Evolutionary conservation across 2,329 filamentous ascomycete species (phyloP).

Genomic region (Clathrospora elynae): DNA sequence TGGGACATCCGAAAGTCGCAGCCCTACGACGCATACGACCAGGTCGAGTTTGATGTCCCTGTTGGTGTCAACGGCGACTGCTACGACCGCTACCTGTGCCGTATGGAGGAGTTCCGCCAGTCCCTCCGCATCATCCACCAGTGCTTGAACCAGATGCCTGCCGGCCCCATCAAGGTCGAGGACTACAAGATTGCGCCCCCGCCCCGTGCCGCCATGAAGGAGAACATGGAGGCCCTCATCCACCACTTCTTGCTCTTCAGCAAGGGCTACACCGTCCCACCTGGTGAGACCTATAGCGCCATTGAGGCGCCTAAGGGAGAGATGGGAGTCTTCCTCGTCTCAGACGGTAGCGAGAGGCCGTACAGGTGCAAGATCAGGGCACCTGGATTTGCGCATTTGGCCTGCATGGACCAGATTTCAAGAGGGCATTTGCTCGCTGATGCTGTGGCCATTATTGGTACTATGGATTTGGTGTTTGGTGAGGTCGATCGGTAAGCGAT

Average conservation of each 20-base stretch:
- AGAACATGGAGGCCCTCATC: conserved; percentile 99
- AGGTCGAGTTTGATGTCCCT: conserved; percentile 97
- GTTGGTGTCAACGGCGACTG: conserved; percentile 97
- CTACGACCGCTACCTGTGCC: conserved; percentile 98
- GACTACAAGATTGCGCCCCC: conserved; percentile 98
- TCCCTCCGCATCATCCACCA: conserved; percentile 98
- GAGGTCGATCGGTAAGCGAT: conserved; percentile 30
- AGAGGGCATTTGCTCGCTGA: conserved; percentile 94
- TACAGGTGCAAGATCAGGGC: conserved; percentile 98
- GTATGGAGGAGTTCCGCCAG: conserved; percentile 99
- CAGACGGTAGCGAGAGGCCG: conserved; percentile 92
- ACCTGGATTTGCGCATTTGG: conserved; percentile 93
- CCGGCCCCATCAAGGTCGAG: conserved; percentile 90
- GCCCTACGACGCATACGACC: conserved; percentile 96
- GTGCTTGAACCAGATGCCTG: conserved; percentile 98
- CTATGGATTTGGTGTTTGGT: conserved; percentile 49
- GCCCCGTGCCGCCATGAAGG: conserved; percentile 98
- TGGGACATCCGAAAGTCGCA: conserved; percentile 97
- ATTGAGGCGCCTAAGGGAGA: conserved; percentile 99
- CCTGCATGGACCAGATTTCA: conserved; percentile 90
- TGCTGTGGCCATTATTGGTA: conserved; percentile 89
- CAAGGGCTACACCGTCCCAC: conserved; percentile 96
- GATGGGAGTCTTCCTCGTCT: conserved; percentile 97
- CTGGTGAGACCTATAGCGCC: conserved; percentile 95
- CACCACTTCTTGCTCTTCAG: conserved; percentile 99